Evolutionary conservation across 1,139 yeast genomes (phyloP), one percentile per base, ranked within the genome.

Genomic region (Taiozyma onychis): DNA sequence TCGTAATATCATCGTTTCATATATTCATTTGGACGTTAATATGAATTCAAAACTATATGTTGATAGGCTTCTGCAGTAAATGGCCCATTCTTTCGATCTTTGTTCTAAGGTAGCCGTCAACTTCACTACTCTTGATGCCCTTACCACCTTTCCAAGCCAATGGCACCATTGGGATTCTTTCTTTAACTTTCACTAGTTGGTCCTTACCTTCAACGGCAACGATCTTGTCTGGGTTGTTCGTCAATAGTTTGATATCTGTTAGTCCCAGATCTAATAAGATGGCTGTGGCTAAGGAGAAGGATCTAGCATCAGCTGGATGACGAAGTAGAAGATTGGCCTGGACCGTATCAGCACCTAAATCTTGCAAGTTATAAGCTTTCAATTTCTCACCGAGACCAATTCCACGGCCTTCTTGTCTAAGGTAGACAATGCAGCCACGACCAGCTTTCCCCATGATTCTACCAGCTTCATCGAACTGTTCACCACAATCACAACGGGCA

Each of bases 31-130:
- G 34, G 34, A 30, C 34, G n/a, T 30, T 30, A 30, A 30, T 24
- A 24, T 24, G 6, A 24, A 30, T 13, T 13, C 5, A n/a, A 32
- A n/a, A 18, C 41, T 37, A 54, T n/a, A 56, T 55, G 43, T 58
- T 54, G 43, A 80, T 68, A 5, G 88, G 88, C 59, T 78, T 75
- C 52, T 81, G 82, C 51, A 89, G 71, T 56, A 93, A 71, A 69
- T 95, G 99, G 0, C 99, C 99, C 99, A 95, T 95, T 62, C 96
- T 77, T 67, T 91, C 97, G 49, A 90, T 88, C 71, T 95, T 95
- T 1, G 99, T 91, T 61, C 95, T 80, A 55, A 95, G 73, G 64
- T 95, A 95, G 3, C 96, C 95, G 60, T 93, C 96, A 30, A 93
- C 87, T 67, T 95, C 99, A 56, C 77, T 78, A 39, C 93, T 82